Percentiles rank a stretch among this genome's conserved stretches.
Evolutionary conservation across 2,329 filamentous ascomycete species (phyloP).

Genomic region (Colletotrichum salicis): DNA sequence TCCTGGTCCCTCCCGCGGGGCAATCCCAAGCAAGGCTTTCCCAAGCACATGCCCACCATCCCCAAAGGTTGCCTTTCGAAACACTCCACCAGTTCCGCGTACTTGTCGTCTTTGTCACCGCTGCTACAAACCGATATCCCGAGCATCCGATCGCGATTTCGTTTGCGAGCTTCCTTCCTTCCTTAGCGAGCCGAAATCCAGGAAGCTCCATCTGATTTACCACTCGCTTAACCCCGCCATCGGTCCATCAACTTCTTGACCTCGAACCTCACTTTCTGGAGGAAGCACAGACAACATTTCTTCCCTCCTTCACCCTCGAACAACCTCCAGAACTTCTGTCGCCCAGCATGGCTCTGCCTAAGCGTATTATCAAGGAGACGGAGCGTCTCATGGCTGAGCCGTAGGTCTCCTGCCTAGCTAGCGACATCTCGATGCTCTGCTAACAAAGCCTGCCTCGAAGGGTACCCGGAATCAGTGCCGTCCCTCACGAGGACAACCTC

Average conservation of each 20-base stretch:
- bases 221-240: slow-evolving; percentile 32
- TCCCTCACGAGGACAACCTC: slow-evolving; percentile 96
- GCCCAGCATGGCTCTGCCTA: slow-evolving; percentile 78
- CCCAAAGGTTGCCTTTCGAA: slow-evolving; percentile 23
- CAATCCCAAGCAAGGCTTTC: slow-evolving; percentile 28
- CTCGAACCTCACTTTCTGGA: neutral
- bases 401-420: slow-evolving; percentile 63
- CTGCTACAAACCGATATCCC: slow-evolving; percentile 9
- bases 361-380: slow-evolving; percentile 98
- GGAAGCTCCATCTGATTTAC: slow-evolving; percentile 13
- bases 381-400: slow-evolving; percentile 96
- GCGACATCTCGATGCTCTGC: slow-evolving; percentile 5
- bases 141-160: slow-evolving; percentile 18
- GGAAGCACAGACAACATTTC: neutral
- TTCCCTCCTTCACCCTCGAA: neutral
- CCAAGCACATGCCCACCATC: slow-evolving; percentile 29
- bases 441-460: slow-evolving; percentile 56
- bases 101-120: slow-evolving; percentile 11
- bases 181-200: neutral
- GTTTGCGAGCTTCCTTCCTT: slow-evolving; percentile 3
- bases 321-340: neutral
- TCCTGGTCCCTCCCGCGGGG: slow-evolving; percentile 28
- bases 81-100: slow-evolving; percentile 19
- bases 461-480: slow-evolving; percentile 93
- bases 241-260: neutral